These are phyloP conservation scores for Tetrahymena malaccensis DNA, from an alignment of 73 alveolate species.

Conservation along the genomic window DNA sequence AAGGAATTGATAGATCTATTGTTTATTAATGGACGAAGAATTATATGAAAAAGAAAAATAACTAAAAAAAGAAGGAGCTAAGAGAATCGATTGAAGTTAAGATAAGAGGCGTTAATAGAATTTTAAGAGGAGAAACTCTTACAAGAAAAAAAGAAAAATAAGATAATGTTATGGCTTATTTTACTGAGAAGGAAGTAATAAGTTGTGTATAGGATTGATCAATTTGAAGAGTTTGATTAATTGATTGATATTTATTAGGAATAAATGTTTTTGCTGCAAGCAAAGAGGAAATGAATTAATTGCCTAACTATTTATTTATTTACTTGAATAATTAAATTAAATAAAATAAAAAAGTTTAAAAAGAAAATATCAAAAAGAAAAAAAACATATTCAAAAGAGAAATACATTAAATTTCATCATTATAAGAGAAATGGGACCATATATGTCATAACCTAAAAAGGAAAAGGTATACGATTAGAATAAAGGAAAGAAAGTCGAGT, in stretches of 20 bases:
- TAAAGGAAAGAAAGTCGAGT: neutral
- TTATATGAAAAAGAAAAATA: neutral
- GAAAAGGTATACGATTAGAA: neutral
- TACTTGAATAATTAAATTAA: neutral
- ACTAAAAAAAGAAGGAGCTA: neutral
- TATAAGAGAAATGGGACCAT: neutral
- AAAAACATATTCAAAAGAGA: neutral
- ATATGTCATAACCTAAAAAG: neutral
- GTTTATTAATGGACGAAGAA: neutral
- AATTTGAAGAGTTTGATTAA: neutral
- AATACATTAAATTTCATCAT: neutral
- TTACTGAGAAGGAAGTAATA: neutral
- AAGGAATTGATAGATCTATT: neutral
- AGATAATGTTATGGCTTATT: neutral
- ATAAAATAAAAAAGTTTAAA: neutral
- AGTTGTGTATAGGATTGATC: neutral
- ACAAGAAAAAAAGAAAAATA: neutral
- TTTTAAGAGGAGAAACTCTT: neutral
- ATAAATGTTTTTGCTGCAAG: neutral
- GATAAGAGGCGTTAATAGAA: neutral
- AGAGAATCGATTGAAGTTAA: neutral
- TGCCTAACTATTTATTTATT: neutral
- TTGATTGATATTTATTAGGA: too few species aligned
- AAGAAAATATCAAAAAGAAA: neutral
- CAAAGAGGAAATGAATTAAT: neutral